Base-by-base conservation (phyloP, 108 stramenopile species). In the Fistulifera solaris region DNA sequence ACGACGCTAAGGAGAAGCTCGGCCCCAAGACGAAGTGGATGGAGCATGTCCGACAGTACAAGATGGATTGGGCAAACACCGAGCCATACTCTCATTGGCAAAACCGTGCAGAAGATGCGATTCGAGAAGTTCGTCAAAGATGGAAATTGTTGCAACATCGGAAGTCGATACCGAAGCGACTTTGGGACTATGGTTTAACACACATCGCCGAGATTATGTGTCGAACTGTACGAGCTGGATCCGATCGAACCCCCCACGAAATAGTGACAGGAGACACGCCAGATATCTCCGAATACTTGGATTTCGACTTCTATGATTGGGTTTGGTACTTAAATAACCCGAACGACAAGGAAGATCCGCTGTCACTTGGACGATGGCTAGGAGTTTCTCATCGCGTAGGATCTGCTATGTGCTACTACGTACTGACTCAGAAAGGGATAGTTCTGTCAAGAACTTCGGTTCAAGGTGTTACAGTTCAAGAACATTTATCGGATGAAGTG, bases 221-320 rank as follows among this genome's bases (percentile, higher is more conserved):
- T 3, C 41, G 55, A 11, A 66, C 70, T 0, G 46, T 42, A 26
- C 7, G 12, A 10, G 43, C 17, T 0, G 2, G 47, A 10, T 23
- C 25, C 7, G 55, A 54, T 0, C 11, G 49, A 2, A 63, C 62
- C 12, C 47, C 43, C 12, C 54, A 46, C 31, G 47, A 70, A 31
- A 28, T n/a, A 2, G 17, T 67, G 11, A 62, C 61, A 0, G 75
- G 75, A 0, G 67, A 65, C 2, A 70, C 71, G 0, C 56, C 59
- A 0, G 75, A 71, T 55, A 68, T 76, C 1, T 61, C 67, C 1
- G 67, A 76, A 31, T 62, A 45, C 23, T 27, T 68, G 1, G 71
- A 77, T 25, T 77, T 77, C 41, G 60, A 23, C 0, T 77, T 65
- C 31, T 77, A 65, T 44, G 67, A 71, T 35, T 27, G 28, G 8